phyloP scores from a whole-genome alignment of 345 rosid species.

The Pistacia vera region DNA sequence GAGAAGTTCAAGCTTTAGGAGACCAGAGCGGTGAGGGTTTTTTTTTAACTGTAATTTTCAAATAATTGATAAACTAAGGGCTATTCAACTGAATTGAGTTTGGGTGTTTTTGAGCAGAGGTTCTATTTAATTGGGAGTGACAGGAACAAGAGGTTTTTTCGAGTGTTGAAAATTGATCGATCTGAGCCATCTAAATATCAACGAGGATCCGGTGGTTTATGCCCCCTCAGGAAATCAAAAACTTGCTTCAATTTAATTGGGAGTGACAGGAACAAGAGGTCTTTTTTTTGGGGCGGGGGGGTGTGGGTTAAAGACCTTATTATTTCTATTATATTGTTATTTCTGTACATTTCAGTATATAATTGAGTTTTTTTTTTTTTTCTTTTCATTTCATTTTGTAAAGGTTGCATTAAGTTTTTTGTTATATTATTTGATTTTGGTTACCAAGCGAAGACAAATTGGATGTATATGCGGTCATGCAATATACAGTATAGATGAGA shows the following conservation, averaged over 20 bases:
- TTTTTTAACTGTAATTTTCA: background rate
- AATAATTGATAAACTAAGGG: constrained; percentile 4
- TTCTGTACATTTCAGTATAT: background rate
- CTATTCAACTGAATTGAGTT: constrained; percentile 10
- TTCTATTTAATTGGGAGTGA: constrained; percentile 95
- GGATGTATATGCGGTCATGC: constrained; percentile 96
- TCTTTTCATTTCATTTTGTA: background rate
- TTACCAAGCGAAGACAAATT: constrained; percentile 76
- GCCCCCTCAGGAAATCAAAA: constrained; percentile 81
- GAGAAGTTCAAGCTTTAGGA: constrained; percentile 97
- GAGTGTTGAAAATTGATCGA: constrained; percentile 92
- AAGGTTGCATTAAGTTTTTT: constrained; percentile 94
- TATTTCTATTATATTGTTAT: constrained; percentile 20
- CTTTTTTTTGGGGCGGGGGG: no score
- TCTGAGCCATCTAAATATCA: constrained; percentile 93
- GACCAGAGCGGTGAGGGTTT: constrained; percentile 74
- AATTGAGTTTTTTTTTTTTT: background rate
- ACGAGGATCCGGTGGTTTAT: constrained; percentile 93
- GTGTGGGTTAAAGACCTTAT: no score
- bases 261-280: no score
- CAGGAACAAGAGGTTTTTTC: constrained; percentile 75
- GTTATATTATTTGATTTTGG: constrained; percentile 86
- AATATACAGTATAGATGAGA: constrained; percentile 82
- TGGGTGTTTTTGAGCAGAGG: constrained; percentile 52
- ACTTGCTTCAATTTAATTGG: constrained; percentile 56